Evolutionary conservation across 257 asterid genomes (phyloP).

Genomic region (Petrea volubilis): DNA sequence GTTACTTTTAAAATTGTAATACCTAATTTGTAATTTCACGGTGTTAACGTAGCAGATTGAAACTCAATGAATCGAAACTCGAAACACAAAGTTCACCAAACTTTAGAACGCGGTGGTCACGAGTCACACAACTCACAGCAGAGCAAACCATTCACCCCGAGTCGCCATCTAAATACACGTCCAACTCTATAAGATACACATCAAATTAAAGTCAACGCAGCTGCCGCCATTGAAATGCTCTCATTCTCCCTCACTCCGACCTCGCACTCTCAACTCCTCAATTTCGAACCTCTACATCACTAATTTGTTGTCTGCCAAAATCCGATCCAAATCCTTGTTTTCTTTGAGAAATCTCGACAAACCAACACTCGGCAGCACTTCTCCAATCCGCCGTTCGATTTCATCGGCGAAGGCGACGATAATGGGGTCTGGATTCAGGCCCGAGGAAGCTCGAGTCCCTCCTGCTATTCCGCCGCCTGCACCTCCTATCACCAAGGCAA

Average conservation of each 20-base stretch:
- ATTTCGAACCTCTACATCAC: slow-evolving; percentile 6
- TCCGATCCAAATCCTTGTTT: slow-evolving; percentile 13
- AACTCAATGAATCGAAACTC: no score
- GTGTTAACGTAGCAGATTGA: no score
- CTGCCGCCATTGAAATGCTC: slow-evolving; percentile 32
- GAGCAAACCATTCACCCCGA: no score
- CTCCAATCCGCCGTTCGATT: slow-evolving; percentile 23
- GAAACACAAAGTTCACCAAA: no score
- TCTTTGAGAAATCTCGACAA: background rate
- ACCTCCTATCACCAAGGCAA: background rate
- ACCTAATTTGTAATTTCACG: no score
- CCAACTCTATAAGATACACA: background rate
- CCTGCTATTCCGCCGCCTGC: background rate
- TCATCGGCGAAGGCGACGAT: slow-evolving; percentile 19
- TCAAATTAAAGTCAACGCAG: slow-evolving; percentile 12
- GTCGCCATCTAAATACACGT: background rate
- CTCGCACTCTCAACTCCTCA: slow-evolving; percentile 22
- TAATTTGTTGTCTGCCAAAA: slow-evolving; percentile 15
- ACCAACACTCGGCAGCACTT: background rate
- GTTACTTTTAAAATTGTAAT: no score
- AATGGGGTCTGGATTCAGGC: slow-evolving; percentile 38
- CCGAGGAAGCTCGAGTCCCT: slow-evolving; percentile 74
- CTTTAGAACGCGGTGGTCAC: no score
- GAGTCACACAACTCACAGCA: no score
- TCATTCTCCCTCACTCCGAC: slow-evolving; percentile 33